Percentiles rank a stretch among this genome's conserved stretches.
phyloP scores from a whole-genome alignment of 2,329 filamentous ascomycete genomes.

The Calonectria hongkongensis region DNA sequence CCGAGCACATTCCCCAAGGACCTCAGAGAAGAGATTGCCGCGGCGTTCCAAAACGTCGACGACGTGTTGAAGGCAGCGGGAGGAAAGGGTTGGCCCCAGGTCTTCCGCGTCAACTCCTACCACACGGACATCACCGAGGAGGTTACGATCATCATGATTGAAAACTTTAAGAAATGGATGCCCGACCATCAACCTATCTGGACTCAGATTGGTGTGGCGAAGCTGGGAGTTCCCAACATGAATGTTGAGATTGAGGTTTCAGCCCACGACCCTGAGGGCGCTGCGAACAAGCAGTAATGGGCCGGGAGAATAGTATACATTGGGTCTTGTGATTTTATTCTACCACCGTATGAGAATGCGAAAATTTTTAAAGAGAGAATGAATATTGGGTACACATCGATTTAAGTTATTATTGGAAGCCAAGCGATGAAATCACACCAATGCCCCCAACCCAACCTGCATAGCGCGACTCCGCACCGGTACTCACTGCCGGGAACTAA shows the following conservation, averaged over 20 bases:
- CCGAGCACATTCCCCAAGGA: slow-evolving; percentile 58
- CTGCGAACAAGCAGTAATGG: slow-evolving; percentile 1
- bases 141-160: slow-evolving; percentile 60
- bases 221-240: slow-evolving; percentile 70
- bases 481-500: background rate
- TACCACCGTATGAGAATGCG: background rate
- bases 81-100: slow-evolving; percentile 72
- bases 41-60: slow-evolving; percentile 74
- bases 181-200: slow-evolving; percentile 70
- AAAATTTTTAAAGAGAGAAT: too few relatives aligned
- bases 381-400: too few relatives aligned
- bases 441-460: too few relatives aligned
- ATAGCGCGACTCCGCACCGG: background rate
- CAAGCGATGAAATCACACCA: too few relatives aligned
- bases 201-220: slow-evolving; percentile 69
- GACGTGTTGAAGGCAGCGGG: slow-evolving; percentile 68
- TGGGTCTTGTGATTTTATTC: background rate
- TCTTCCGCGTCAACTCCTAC: slow-evolving; percentile 68
- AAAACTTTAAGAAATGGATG: slow-evolving; percentile 68
- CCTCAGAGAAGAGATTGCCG: slow-evolving; percentile 65
- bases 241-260: slow-evolving; percentile 73
- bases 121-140: slow-evolving; percentile 64
- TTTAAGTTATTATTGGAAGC: too few relatives aligned
- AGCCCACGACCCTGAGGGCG: slow-evolving; percentile 55
- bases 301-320: background rate